Base-by-base conservation (phyloP, 305 asterid genomes). In the Fraxinus paxiana region DNA sequence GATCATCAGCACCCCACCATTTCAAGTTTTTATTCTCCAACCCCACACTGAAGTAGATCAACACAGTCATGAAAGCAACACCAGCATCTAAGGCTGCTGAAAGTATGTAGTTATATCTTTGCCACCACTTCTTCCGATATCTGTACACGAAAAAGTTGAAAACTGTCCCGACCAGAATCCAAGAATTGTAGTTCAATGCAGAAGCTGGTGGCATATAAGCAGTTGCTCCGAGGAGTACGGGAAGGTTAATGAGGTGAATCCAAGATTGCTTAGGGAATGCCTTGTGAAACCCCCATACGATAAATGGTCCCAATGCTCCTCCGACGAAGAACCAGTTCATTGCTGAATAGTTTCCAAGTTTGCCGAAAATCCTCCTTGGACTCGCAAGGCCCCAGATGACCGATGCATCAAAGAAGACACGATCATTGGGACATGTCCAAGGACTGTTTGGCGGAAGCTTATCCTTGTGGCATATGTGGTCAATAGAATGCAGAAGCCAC, bases 321-420 rank as follows among this genome's bases (percentile, higher is more conserved):
- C 83, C 90, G 0, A 95, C 88, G 54, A 95, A 95, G 88, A 87
- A 92, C 97, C 97, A 95, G 85, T 95, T 95, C 3, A 95, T 89
- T 0, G 94, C 92, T 0, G 88, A 7, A 76, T 93, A 94, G 85
- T 91, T 93, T 0, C 98, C 97, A 0, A 74, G 37, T 2, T 15
- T 75, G 18, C 97, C 98, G 10, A 94, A 94, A 0, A 93, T 94
- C 20, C 97, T 79, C 59, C 8, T 80, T 0, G 98, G 98, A 5
- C 98, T 83, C 0, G 92, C 94, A 0, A 94, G 87, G 4, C 98
- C 98, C 98, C 98, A 94, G 0, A 93, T 94, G 12, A 94, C 97
- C 0, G 98, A 93, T 4, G 97, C 97, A 26, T 91, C 95, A 48
- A 83, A 94, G 89, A 94, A 93, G 56, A 93, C 94, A 0, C 72